phyloP scores from a whole-genome alignment of 163 green algal genomes.

The Prototheca wickerhamii region DNA sequence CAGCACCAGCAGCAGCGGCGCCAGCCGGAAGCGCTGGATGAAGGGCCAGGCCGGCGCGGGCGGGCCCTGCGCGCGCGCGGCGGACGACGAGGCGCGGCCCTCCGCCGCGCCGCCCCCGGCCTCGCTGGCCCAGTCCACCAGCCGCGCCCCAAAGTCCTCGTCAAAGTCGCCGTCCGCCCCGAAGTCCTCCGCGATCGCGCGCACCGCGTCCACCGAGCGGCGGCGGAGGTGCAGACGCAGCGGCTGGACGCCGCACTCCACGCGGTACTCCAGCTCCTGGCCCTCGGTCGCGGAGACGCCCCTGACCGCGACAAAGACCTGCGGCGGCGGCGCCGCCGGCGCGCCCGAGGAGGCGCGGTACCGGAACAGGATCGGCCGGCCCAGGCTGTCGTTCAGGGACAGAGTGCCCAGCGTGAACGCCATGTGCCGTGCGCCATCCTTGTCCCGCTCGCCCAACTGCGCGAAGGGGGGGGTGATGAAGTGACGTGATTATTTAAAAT shows the following conservation, averaged over 20 bases:
- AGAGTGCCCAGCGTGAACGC: not conserved
- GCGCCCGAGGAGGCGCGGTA: not conserved
- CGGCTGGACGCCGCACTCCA: constrained; percentile 20
- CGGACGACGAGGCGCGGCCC: not conserved
- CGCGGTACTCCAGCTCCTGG: constrained; percentile 15
- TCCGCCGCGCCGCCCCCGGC: not conserved
- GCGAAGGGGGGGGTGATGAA: too few relatives aligned
- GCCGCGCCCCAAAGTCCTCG: constrained; percentile 1
- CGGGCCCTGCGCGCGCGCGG: too few relatives aligned
- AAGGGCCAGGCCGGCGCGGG: too few relatives aligned
- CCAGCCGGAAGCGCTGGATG: constrained; percentile 48
- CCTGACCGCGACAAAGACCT: not conserved
- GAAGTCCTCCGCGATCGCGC: not conserved
- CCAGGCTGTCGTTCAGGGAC: not conserved
- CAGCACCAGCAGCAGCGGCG: constrained; percentile 34
- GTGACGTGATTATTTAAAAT: too few relatives aligned
- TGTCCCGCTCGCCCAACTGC: too few relatives aligned
- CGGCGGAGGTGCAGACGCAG: constrained; percentile 26
- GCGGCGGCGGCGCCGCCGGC: too few relatives aligned
- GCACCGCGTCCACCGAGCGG: constrained; percentile 8
- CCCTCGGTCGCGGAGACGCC: too few relatives aligned
- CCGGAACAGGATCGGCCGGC: not conserved
- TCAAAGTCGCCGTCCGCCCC: not conserved
- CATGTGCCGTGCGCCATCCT: too few relatives aligned
- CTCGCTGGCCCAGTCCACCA: not conserved